Evolutionary conservation across 768 basidiomycete species (phyloP).

Genomic region (Phylloporus sp.): DNA sequence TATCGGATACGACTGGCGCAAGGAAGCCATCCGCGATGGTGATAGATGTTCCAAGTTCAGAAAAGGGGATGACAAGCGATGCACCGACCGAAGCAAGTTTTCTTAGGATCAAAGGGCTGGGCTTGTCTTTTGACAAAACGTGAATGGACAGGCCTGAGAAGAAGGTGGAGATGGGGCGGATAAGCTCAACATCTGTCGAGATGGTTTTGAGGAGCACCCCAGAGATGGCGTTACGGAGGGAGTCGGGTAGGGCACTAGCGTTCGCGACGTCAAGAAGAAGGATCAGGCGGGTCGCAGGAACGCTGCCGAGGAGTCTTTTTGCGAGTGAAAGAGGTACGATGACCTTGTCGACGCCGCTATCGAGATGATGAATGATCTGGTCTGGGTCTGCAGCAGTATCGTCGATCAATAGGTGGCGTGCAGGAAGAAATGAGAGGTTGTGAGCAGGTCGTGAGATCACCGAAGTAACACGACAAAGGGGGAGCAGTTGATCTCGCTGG

Average conservation of each 20-base stretch:
- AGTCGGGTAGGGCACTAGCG: constrained; percentile 71
- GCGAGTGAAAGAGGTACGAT: constrained; percentile 66
- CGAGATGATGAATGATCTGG: constrained; percentile 59
- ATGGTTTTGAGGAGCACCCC: constrained; percentile 77
- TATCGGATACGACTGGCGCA: constrained; percentile 75
- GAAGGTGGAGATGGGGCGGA: constrained; percentile 72
- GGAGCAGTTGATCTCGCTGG: constrained; percentile 44
- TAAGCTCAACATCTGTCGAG: constrained; percentile 66
- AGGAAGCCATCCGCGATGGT: constrained; percentile 85
- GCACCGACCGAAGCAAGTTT: constrained; percentile 55
- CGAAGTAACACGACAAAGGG: constrained; percentile 73
- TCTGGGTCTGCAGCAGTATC: constrained; percentile 44
- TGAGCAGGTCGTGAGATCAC: constrained; percentile 48
- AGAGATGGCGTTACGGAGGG: constrained; percentile 64
- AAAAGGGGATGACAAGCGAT: constrained; percentile 65
- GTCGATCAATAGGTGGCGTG: constrained; percentile 55
- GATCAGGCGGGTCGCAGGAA: constrained; percentile 69
- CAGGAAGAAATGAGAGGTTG: constrained; percentile 27
- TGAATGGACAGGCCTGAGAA: constrained; percentile 60
- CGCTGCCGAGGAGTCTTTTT: constrained; percentile 57
- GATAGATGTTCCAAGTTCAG: constrained; percentile 57
- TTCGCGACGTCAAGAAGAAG: constrained; percentile 72
- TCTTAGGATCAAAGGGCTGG: constrained; percentile 56
- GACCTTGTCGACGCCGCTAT: constrained; percentile 75
- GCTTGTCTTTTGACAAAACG: constrained; percentile 51